Evolutionary conservation across 140 eudicot genomes (phyloP), one percentile per base, ranked within the genome.

Genomic region (Stevia rebaudiana): DNA sequence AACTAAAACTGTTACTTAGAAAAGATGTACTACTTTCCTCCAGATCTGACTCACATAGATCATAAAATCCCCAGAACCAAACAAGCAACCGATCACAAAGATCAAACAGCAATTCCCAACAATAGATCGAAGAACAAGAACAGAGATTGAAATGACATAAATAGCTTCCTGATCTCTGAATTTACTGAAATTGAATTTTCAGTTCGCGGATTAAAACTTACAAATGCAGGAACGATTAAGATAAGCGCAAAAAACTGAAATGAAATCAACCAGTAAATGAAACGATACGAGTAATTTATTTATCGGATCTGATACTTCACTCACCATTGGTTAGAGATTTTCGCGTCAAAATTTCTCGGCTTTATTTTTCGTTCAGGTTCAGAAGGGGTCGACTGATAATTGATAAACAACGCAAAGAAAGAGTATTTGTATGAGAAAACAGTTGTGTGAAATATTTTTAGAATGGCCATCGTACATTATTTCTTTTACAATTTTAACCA

Each of bases 291-390:
- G 19, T 13, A 2, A 52, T 54, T 18, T 46, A 59, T 42, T 47
- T 35, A 22, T 22, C 17, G 24, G 69, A 70, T 70, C 75, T 60
- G 75, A 60, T 70, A 6, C 6, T 35, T 36, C 18, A 36, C 62
- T 63, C 54, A 72, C 77, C 77, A 72, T 72, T 63, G 41, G 66
- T 8, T 56, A 72, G 72, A 63, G 72, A 72, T 72, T 63, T 42
- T 53, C n/a, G 77, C 60, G 57, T 72, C 66, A 72, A 65, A 59
- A 72, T 53, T 72, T 72, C 3, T 64, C 66, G 71, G 61, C 78
- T 54, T 73, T 41, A 53, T 3, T 64, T 63, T 64, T 73, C 16
- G 53, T 55, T 72, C 61, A 73, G 78, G 54, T 73, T 73, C 67
- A 66, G 61, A 42, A 11, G 37, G 51, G 35, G 48, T 36, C 19